These are phyloP conservation scores for Blastobotrys chiropterorum DNA, from an alignment of 805 yeast genomes.

Conservation along the genomic window DNA sequence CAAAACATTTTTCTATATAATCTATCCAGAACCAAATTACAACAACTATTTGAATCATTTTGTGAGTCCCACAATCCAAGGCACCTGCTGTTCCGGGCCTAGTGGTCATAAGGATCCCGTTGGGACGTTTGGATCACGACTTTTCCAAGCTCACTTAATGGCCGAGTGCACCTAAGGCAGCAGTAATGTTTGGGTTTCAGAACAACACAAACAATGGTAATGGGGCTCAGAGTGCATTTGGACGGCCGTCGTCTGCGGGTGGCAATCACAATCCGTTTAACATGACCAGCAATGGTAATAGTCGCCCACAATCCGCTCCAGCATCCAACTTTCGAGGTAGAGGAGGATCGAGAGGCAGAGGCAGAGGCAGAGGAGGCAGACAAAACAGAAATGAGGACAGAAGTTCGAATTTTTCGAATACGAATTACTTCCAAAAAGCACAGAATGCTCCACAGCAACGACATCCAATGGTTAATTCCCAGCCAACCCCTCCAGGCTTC, in stretches of 20 bases:
- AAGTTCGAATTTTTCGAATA: neutral
- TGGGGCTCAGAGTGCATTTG: neutral
- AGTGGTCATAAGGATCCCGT: neutral
- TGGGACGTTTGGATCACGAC: neutral
- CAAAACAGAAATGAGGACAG: neutral
- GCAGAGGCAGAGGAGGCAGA: neutral
- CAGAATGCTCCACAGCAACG: slow-evolving; percentile 1
- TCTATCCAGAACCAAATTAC: too few relatives aligned
- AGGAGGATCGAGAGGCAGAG: neutral
- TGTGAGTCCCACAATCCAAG: too few relatives aligned
- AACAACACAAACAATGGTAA: neutral
- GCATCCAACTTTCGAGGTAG: neutral
- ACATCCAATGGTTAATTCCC: neutral
- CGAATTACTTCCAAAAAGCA: neutral
- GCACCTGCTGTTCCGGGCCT: too few relatives aligned
- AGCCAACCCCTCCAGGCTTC: slow-evolving; percentile 12
- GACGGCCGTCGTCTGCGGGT: neutral
- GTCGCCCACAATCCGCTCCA: neutral
- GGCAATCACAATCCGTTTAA: neutral
- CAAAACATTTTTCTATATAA: too few relatives aligned
- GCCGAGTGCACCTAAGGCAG: too few relatives aligned
- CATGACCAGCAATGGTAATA: neutral
- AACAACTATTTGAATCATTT: too few relatives aligned
- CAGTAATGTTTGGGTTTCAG: neutral
- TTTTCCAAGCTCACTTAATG: neutral